A percentile compares a stretch with the other conserved stretches of the same genome.
phyloP scores from a whole-genome alignment of 768 basidiomycete species.

The Suillus spraguei region DNA sequence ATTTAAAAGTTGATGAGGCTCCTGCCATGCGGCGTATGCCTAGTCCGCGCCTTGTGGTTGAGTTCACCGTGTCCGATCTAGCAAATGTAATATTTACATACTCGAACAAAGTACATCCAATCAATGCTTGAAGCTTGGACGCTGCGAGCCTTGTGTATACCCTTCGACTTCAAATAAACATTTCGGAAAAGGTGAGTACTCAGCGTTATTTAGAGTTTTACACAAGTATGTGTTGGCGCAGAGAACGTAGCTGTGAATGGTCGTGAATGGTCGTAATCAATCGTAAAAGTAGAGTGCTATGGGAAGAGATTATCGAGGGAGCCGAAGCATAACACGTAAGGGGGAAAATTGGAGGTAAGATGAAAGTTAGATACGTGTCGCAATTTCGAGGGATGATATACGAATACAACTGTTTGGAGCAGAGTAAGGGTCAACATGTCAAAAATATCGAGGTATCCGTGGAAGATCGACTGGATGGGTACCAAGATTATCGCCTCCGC shows the following conservation, averaged over 20 bases:
- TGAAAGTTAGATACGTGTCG: background rate
- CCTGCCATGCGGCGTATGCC: background rate
- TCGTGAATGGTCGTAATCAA: background rate
- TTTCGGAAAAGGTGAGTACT: background rate
- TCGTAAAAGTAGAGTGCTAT: background rate
- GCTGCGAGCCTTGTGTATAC: background rate
- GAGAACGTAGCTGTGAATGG: background rate
- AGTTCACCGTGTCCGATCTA: background rate
- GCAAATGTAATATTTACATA: background rate
- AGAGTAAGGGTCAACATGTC: background rate
- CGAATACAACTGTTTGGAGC: background rate
- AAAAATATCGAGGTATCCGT: background rate
- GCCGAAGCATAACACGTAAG: background rate
- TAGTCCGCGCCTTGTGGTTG: background rate
- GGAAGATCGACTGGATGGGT: background rate
- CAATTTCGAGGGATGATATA: background rate
- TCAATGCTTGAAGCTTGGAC: background rate
- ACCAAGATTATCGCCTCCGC: constrained; percentile 21
- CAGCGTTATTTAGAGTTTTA: background rate
- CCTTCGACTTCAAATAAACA: background rate
- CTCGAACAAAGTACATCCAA: background rate
- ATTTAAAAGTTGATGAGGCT: background rate
- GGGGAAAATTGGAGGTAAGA: background rate
- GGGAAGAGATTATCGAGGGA: background rate
- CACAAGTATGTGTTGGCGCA: background rate